Evolutionary conservation across 768 basidiomycete genomes (phyloP).

Genomic region (Terana coerulea): DNA sequence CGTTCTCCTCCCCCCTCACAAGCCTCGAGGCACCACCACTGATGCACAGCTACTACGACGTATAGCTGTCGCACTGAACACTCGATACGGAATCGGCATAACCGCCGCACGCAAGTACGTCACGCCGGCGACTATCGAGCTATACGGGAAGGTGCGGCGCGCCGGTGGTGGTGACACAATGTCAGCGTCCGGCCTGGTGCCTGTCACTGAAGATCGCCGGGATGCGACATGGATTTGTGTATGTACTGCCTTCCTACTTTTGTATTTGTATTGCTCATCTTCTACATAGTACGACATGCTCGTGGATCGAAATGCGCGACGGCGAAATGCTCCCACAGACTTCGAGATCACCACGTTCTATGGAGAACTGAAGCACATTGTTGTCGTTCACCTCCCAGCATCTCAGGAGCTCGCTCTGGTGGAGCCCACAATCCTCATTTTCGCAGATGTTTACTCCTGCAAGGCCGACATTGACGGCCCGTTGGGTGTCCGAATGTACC

Average conservation of each 20-base stretch:
- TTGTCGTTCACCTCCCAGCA: background rate
- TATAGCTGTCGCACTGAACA: background rate
- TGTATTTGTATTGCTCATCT: background rate
- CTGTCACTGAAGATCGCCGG: background rate
- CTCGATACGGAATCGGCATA: background rate
- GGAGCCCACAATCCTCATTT: background rate
- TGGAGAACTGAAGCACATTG: background rate
- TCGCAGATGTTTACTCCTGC: background rate
- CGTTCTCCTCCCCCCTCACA: background rate
- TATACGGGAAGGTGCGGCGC: background rate
- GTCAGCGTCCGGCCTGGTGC: background rate
- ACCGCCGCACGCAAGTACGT: background rate
- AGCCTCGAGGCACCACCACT: background rate
- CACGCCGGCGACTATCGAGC: background rate
- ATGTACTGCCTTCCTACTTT: background rate
- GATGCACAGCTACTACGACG: background rate
- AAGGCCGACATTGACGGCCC: conserved; percentile 1
- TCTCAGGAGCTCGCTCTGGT: background rate
- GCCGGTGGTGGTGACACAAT: background rate
- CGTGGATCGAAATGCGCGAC: background rate
- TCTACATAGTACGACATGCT: background rate
- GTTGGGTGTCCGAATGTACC: background rate
- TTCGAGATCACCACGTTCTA: background rate
- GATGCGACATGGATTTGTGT: background rate
- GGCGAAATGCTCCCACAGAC: background rate